Percentiles rank a stretch among this genome's conserved stretches.
These are phyloP conservation scores for Sporothrix mexicana DNA, from an alignment of 2,329 filamentous ascomycete genomes.

Conservation along the genomic window DNA sequence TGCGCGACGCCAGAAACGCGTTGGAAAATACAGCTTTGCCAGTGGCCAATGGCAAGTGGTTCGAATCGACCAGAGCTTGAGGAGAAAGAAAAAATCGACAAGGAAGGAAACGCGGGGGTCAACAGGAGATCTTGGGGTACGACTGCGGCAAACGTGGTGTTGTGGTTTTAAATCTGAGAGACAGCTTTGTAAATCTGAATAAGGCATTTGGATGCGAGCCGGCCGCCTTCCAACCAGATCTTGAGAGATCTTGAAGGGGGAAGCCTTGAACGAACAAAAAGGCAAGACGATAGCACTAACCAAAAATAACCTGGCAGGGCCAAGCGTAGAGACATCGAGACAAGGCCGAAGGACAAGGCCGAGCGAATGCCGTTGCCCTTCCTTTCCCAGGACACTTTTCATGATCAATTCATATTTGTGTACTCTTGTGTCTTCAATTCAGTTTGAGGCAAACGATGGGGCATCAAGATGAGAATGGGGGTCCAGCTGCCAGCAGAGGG, in stretches of 20 bases:
- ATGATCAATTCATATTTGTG: conserved; percentile 27
- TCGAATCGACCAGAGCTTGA: neutral
- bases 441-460: neutral
- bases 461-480: conserved; percentile 7
- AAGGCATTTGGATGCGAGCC: conserved; percentile 25
- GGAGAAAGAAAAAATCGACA: neutral
- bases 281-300: neutral
- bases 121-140: neutral
- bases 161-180: neutral
- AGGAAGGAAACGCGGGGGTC: neutral
- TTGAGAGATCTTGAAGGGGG: neutral
- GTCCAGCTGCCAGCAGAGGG: neutral
- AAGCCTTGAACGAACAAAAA: neutral
- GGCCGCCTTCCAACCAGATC: conserved; percentile 20
- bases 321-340: neutral
- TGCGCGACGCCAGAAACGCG: conserved; percentile 10
- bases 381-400: neutral
- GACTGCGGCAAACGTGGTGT: conserved; percentile 20
- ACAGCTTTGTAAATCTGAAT: neutral
- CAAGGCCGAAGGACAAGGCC: conserved; percentile 9
- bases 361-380: neutral
- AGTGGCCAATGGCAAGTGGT: neutral
- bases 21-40: neutral
- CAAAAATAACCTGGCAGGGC: neutral
- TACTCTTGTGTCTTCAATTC: neutral